Evolutionary conservation across 2,329 filamentous ascomycete genomes (phyloP), one percentile per base, ranked within the genome.

Genomic region (Phoma sp.): DNA sequence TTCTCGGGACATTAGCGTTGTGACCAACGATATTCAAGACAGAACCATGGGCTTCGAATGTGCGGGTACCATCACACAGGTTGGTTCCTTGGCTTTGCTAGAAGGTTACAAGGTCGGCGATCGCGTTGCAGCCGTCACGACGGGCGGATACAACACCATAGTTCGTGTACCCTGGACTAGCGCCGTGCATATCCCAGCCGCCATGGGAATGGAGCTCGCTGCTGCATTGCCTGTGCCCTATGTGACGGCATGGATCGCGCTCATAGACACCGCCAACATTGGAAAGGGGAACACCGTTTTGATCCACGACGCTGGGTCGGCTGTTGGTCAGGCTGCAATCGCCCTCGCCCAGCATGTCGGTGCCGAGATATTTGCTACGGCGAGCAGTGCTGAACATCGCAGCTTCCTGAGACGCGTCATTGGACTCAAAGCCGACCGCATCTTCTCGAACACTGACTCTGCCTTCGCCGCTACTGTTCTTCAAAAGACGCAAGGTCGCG

Each of bases 271-370:
- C 1, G 68, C 56, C 5, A 51, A 39, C 13, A 15, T 70, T 6
- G 13, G 24, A 1, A 43, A 51, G 22, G 56, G 51, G 1, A 57
- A 66, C 2, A 54, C 32, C 2, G 60, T 77, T 15, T 62, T 77
- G 15, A 72, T 77, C 5, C 69, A 72, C 27, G 49, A 61, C 4
- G 71, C 69, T 1, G 57, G 50, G 13, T 55, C n/a, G 9, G 31
- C 50, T 7, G 25, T 62, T 0, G 61, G 63, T 17, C 57, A 55
- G 32, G 57, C 55, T 36, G 48, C 50, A 0, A 40, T 65, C 13
- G 19, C n/a, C 2, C n/a, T 55, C 9, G 36, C 31, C 6, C 22
- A 40, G 19, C 15, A 19, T 10, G 24, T 44, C 13, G 51, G 51
- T 7, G 44, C 51, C 0, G 47, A 37, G 2, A 36, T 55, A 12